These are phyloP conservation scores for Copromyces sp. DNA, from an alignment of 495 filamentous ascomycete genomes.

Conservation along the genomic window DNA sequence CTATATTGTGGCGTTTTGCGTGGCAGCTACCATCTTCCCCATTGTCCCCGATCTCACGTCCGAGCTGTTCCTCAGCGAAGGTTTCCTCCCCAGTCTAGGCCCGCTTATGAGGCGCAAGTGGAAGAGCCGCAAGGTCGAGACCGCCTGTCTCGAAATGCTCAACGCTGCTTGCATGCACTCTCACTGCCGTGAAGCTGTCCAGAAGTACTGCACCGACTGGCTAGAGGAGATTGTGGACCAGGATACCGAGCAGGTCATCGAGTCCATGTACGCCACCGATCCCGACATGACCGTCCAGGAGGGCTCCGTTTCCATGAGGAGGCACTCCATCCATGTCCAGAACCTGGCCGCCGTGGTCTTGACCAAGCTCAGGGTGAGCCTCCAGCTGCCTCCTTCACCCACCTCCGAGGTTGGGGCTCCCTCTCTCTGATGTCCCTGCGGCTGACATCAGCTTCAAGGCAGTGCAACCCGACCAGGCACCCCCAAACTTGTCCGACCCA, in stretches of 20 bases:
- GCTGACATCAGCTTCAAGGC: conserved; percentile 45
- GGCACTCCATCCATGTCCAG: conserved; percentile 41
- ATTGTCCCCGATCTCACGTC: conserved; percentile 61
- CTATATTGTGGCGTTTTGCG: conserved; percentile 73
- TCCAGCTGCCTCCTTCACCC: conserved; percentile 2
- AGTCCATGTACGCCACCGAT: conserved; percentile 29
- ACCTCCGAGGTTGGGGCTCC: conserved; percentile 4
- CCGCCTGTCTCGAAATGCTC: conserved; percentile 73
- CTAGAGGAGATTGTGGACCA: conserved; percentile 66
- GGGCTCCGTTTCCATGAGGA: conserved; percentile 36
- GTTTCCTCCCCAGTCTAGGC: conserved; percentile 61
- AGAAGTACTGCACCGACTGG: conserved; percentile 72
- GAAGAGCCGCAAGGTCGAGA: conserved; percentile 70
- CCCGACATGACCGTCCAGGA: conserved; percentile 26
- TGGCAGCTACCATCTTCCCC: conserved; percentile 77
- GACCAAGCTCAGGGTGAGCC: conserved; percentile 57
- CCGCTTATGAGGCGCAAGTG: conserved; percentile 62
- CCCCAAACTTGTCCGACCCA: conserved; percentile 31
- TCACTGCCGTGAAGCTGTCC: conserved; percentile 66
- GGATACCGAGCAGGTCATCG: conserved; percentile 50
- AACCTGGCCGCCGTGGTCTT: conserved; percentile 76
- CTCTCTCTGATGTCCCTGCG: conserved; percentile 20
- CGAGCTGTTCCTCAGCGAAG: conserved; percentile 71
- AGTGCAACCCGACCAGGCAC: conserved; percentile 25
- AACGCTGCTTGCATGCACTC: conserved; percentile 81